A percentile compares a stretch with the other conserved stretches of the same genome.
These are phyloP conservation scores for Pythium phragmitis DNA, from an alignment of 352 stramenopile genomes.

Conservation along the genomic window DNA sequence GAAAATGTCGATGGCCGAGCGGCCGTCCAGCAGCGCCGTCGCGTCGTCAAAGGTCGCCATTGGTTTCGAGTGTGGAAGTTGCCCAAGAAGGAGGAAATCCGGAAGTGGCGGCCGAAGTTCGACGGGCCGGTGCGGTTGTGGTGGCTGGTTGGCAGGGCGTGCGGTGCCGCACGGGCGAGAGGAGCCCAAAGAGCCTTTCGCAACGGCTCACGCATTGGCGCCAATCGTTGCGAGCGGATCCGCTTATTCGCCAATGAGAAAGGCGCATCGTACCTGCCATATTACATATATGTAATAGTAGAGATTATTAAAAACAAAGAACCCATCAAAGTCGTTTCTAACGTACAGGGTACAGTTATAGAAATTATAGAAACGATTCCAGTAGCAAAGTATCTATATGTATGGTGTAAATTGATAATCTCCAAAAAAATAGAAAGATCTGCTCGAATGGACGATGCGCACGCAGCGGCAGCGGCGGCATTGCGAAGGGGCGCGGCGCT, in stretches of 20 bases:
- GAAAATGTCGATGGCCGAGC: constrained; percentile 81
- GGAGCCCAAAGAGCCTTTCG: neutral
- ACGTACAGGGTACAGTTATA: neutral
- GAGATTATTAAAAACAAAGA: constrained; percentile 14
- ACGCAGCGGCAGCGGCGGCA: neutral
- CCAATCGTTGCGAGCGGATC: constrained; percentile 43
- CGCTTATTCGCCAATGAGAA: constrained; percentile 45
- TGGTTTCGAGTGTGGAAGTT: constrained; percentile 5
- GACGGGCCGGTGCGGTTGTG: neutral
- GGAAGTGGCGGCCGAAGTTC: constrained; percentile 14
- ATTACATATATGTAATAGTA: constrained; percentile 10
- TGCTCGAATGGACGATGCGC: constrained; percentile 14
- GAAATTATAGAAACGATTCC: constrained; percentile 8
- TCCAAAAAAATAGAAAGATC: constrained; percentile 24
- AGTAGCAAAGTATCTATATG: neutral
- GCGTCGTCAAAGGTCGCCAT: constrained; percentile 46
- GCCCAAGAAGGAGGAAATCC: constrained; percentile 23
- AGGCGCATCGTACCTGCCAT: constrained; percentile 3
- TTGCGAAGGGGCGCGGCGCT: constrained; percentile 1
- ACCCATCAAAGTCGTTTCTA: neutral
- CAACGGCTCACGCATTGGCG: constrained; percentile 17
- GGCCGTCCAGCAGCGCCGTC: constrained; percentile 63
- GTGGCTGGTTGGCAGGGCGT: constrained; percentile 10
- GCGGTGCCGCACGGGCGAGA: constrained; percentile 19
- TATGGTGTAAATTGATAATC: too few species aligned